Conservation (phyloP, 441 rosid species). For the Kokia cookei region DNA sequence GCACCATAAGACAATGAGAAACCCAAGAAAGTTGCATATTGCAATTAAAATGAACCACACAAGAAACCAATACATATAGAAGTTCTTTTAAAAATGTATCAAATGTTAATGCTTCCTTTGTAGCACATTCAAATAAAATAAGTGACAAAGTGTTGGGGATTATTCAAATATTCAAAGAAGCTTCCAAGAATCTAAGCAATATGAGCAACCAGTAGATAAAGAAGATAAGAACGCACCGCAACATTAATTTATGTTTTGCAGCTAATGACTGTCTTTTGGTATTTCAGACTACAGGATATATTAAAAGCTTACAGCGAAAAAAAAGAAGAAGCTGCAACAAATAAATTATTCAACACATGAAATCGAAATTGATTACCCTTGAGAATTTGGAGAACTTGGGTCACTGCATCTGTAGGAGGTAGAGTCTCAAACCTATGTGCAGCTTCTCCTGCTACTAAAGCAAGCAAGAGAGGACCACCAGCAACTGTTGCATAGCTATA, state of each 20-base stretch:
- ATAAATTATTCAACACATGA: background rate
- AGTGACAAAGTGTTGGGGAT: background rate
- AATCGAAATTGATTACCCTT: conserved; percentile 41
- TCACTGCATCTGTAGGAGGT: conserved; percentile 91
- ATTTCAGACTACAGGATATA: background rate
- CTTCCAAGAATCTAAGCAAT: background rate
- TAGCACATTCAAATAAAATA: background rate
- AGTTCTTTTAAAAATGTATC: background rate
- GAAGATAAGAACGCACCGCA: background rate
- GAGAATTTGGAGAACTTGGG: conserved; percentile 82
- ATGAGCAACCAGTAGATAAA: background rate
- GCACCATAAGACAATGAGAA: background rate
- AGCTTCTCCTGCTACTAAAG: conserved; percentile 93
- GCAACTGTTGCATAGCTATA: conserved; percentile 87
- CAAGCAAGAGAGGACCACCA: conserved; percentile 87
- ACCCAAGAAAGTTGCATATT: background rate
- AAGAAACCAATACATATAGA: background rate
- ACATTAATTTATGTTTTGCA: background rate
- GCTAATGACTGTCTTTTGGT: background rate
- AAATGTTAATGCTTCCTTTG: background rate
- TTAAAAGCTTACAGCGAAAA: background rate
- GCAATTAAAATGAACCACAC: background rate
- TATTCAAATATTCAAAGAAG: background rate
- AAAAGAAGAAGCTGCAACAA: background rate
- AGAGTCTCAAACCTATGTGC: conserved; percentile 88